Evolutionary conservation across 2,329 filamentous ascomycete genomes (phyloP).

Genomic region (Neofusicoccum cordaticola): DNA sequence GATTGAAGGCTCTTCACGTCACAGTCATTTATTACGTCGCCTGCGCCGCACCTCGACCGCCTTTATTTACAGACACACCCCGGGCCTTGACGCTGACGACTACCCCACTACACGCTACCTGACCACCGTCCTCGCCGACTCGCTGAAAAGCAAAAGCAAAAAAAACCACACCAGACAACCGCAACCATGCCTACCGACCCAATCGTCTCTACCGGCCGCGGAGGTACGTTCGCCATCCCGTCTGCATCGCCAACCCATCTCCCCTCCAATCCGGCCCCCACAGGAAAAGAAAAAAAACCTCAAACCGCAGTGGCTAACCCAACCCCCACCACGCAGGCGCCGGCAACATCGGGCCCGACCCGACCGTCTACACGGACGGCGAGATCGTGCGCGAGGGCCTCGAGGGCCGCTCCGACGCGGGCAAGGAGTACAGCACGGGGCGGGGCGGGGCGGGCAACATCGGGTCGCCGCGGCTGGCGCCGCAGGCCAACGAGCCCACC

Average conservation of each 20-base stretch:
- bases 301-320: background rate
- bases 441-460: conserved; percentile 31
- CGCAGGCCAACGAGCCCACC: background rate
- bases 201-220: conserved; percentile 52
- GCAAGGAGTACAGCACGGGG: conserved; percentile 28
- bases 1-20: background rate
- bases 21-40: conserved; percentile 2
- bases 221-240: conserved; percentile 38
- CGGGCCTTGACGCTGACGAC: background rate
- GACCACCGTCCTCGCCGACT: background rate
- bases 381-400: conserved; percentile 36
- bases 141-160: background rate
- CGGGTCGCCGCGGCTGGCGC: conserved; percentile 20
- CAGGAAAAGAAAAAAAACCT: no score
- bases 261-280: background rate
- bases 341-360: conserved; percentile 52
- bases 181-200: conserved; percentile 20
- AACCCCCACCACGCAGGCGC: conserved; percentile 38
- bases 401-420: conserved; percentile 24
- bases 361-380: conserved; percentile 36
- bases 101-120: background rate
- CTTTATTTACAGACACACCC: background rate
- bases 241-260: background rate
- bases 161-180: background rate
- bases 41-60: background rate